Base-by-base conservation (phyloP, 805 yeast species). In the Yamadazyma takamatsuzukensis region DNA sequence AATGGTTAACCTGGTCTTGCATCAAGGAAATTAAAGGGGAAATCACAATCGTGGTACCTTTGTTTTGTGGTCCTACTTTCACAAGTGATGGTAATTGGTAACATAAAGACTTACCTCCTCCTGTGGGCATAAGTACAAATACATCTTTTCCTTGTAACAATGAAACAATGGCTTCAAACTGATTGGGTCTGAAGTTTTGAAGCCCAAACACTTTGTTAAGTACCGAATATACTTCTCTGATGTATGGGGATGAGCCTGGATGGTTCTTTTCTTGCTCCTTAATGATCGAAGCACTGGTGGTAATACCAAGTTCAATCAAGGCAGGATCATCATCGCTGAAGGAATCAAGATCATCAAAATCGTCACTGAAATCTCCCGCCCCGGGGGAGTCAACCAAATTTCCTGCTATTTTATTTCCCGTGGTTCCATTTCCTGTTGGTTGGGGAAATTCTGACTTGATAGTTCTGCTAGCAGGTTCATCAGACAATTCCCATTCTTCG, bases 111-210 rank as follows among this genome's bases (percentile, higher is more conserved):
- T 93, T 93, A 31, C 98, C 98, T 31, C 98, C 98, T 23, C 98
- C 98, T 0, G 98, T 93, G 0, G 98, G 98, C 96, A 93, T 90
- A 47, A 93, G 66, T 2, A 93, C 97, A 61, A 93, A 87, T 0
- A 85, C 95, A 55, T 93, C 98, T 27, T 73, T 70, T 1, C 96
- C 96, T 4, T 72, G 54, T 18, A 80, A 50, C 18, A 85, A 80
- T 1, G 95, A 80, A 47, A 81, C 78, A 5, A 93, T 75, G 0
- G 97, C 97, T 34, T 86, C 93, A 22, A 82, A 59, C 52, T 93
- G 98, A 54, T 90, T 84, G 4, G 78, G 73, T 36, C 98, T 70
- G 56, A 93, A 93, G 2, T 71, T 67, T 4, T 60, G 50, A 21
- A 93, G 56, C 19, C 78, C 73, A 61, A 93, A 93, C 4, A 69